phyloP scores from a whole-genome alignment of 2,329 filamentous ascomycete genomes.

The Cordyceps javanica region DNA sequence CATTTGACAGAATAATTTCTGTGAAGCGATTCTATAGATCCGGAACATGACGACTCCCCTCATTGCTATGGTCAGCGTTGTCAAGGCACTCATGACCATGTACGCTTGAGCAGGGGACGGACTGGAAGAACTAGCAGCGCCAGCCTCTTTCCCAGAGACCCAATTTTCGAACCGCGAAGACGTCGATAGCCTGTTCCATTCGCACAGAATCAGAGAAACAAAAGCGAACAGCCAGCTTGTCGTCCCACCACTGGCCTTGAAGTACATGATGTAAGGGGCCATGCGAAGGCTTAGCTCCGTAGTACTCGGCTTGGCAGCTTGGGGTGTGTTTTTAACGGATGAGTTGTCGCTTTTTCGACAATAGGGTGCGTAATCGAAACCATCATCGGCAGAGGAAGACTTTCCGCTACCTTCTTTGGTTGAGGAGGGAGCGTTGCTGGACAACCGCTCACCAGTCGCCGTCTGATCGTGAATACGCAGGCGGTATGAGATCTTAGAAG shows the following conservation, averaged over 20 bases:
- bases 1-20: background rate
- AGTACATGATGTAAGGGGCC: background rate
- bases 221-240: conserved; percentile 37
- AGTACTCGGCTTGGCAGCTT: background rate
- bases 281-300: background rate
- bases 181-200: background rate
- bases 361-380: background rate
- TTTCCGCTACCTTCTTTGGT: background rate
- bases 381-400: background rate
- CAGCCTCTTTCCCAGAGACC: background rate
- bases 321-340: background rate
- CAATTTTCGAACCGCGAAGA: background rate
- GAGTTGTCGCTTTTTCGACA: background rate
- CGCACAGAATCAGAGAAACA: conserved; percentile 45
- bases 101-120: background rate
- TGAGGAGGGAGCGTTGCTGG: background rate
- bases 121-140: background rate
- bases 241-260: background rate
- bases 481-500: background rate
- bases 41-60: conserved; percentile 51
- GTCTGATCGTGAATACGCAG: background rate
- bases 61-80: conserved; percentile 44
- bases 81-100: conserved; percentile 41
- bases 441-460: background rate
- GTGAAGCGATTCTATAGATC: conserved; percentile 25